Evolutionary conservation across 225 moss, liverwort and hornwort species (phyloP).

Genomic region (Physcomitrellopsis africana): DNA sequence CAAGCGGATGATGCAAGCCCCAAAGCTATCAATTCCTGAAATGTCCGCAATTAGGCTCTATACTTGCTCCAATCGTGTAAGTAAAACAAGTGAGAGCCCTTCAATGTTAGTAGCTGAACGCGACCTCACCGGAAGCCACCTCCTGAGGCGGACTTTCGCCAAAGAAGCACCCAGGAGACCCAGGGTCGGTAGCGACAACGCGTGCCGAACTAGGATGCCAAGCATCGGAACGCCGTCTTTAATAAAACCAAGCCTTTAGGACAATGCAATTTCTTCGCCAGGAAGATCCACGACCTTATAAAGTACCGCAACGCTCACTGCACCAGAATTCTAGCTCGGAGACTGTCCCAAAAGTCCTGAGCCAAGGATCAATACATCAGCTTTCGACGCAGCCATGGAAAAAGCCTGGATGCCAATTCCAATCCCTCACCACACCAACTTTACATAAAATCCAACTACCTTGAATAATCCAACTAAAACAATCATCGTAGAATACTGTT

Average conservation of each 20-base stretch:
- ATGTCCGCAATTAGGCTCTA: not conserved
- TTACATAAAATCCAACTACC: too few relatives aligned
- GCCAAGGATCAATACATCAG: not conserved
- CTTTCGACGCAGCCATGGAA: not conserved
- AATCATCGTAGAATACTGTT: too few relatives aligned
- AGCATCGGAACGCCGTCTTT: constrained; percentile 42
- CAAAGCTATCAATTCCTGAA: not conserved
- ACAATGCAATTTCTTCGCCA: not conserved
- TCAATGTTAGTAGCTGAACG: constrained; percentile 9
- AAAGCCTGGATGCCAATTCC: not conserved
- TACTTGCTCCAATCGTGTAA: not conserved
- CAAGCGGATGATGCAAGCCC: not conserved
- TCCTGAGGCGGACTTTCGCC: constrained; percentile 36
- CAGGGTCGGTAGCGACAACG: constrained; percentile 44
- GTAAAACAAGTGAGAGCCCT: not conserved
- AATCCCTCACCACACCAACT: not conserved
- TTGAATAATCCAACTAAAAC: too few relatives aligned
- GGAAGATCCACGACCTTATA: not conserved
- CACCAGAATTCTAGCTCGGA: not conserved
- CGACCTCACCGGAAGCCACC: constrained; percentile 30
- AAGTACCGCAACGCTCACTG: not conserved
- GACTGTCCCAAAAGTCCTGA: not conserved
- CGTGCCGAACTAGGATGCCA: constrained; percentile 33
- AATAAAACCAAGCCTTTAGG: not conserved
- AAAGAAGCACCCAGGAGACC: constrained; percentile 46